Evolutionary conservation across 805 yeast species (phyloP).

Genomic region (Metschnikowia reukaufii): DNA sequence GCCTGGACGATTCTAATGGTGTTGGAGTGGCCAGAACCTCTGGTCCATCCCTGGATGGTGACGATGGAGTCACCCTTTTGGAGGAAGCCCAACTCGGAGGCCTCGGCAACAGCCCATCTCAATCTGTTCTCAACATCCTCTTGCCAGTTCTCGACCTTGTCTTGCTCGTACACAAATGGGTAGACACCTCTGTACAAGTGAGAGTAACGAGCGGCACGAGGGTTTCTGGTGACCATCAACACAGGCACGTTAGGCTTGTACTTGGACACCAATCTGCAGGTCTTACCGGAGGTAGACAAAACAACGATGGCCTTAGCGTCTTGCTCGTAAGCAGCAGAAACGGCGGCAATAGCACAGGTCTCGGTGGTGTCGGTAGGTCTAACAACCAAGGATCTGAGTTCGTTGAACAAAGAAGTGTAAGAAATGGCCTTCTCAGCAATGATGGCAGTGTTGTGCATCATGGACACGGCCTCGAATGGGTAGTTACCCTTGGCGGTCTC

Average conservation of each 20-base stretch:
- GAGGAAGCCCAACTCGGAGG: constrained; percentile 81
- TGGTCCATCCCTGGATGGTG: constrained; percentile 98
- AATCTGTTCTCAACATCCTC: constrained; percentile 94
- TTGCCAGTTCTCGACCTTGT: constrained; percentile 81
- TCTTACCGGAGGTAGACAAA: constrained; percentile 90
- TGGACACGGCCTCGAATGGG: constrained; percentile 95
- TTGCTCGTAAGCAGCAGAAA: constrained; percentile 94
- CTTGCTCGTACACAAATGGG: constrained; percentile 82
- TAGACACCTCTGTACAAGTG: constrained; percentile 98
- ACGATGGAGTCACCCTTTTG: constrained; percentile 85
- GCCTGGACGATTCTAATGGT: constrained; percentile 90
- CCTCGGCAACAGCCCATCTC: constrained; percentile 88
- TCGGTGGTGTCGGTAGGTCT: constrained; percentile 92
- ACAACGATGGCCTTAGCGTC: constrained; percentile 96
- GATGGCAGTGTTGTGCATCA: constrained; percentile 97
- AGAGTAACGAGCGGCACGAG: constrained; percentile 87
- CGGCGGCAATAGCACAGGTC: constrained; percentile 97
- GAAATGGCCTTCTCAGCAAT: constrained; percentile 97
- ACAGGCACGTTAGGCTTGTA: constrained; percentile 98
- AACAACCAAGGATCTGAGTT: constrained; percentile 78
- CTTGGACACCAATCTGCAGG: constrained; percentile 95
- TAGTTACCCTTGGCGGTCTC: constrained; percentile 99
- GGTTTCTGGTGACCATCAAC: constrained; percentile 96
- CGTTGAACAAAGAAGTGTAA: constrained; percentile 80
- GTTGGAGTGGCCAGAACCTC: constrained; percentile 98